Evolutionary conservation across 2,329 filamentous ascomycete species (phyloP), one percentile per base, ranked within the genome.

Genomic region (Trichoderma sp.): DNA sequence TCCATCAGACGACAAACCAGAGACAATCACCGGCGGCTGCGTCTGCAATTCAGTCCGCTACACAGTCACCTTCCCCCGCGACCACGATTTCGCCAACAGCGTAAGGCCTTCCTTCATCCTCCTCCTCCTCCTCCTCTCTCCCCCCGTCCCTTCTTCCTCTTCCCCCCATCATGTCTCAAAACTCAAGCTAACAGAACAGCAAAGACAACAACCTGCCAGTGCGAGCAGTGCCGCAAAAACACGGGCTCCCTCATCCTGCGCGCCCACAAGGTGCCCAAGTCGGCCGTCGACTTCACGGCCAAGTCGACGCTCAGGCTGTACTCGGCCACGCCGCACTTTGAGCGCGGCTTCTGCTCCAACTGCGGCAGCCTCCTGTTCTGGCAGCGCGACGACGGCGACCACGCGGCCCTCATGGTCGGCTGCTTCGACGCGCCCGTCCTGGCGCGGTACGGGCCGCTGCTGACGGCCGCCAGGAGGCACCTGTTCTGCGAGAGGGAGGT

Each of bases 191-290:
- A 28, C 26, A 28, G 3, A 28, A 3, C 3, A 28, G 6, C 3
- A 28, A 30, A 82, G 80, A 76, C 76, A 66, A 72, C 73, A 52
- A 83, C 80, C 7, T 86, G 83, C 71, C 82, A 85, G 69, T 86
- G 83, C 74, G 81, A 80, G 7, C 83, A 85, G 71, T 85, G 83
- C 73, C 82, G 83, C 70, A 82, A 82, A 64, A 78, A 80, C 66
- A 81, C 81, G 7, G 83, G 82, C 59, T 71, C 78, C 4, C 77
- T 85, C 61, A 73, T 83, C 69, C 76, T 79, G 67, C 73, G 76
- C 63, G 72, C 77, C 56, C 78, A 84, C 69, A 70, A 63, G 5
- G 69, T 83, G 0, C 76, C 77, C 5, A 52, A 70, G 61, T 71
- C 67, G 3, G 72, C 75, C 48, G 71, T 84, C 24, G 69, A 65